A percentile compares a stretch with the other conserved stretches of the same genome.
These are phyloP conservation scores for Apiospora saccharicola DNA, from an alignment of 2,329 filamentous ascomycete species.

Conservation along the genomic window DNA sequence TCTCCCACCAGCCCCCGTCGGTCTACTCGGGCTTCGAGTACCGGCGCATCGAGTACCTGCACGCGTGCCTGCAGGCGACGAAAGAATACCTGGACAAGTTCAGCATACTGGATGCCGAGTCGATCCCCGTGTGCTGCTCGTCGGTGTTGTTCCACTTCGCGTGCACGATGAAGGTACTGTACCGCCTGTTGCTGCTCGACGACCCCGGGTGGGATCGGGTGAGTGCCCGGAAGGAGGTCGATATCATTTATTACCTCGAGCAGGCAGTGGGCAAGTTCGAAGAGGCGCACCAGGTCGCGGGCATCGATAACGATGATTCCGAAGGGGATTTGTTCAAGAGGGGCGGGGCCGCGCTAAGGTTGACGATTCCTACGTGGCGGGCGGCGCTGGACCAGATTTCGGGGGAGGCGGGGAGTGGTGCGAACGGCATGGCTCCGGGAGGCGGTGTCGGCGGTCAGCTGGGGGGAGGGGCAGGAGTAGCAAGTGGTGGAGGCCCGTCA, in stretches of 20 bases:
- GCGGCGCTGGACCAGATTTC: constrained; percentile 21
- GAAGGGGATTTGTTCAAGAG: constrained; percentile 22
- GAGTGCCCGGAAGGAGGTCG: constrained; percentile 31
- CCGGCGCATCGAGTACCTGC: constrained; percentile 35
- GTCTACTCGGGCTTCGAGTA: constrained; percentile 28
- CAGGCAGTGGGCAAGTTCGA: constrained; percentile 31
- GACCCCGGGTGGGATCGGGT: constrained; percentile 39
- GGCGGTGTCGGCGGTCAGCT: not conserved
- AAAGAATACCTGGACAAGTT: constrained; percentile 36
- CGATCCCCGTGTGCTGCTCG: constrained; percentile 33
- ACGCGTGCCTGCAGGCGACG: constrained; percentile 35
- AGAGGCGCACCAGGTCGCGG: constrained; percentile 31
- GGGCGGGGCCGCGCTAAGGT: constrained; percentile 19
- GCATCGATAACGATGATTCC: constrained; percentile 30
- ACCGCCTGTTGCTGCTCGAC: constrained; percentile 39
- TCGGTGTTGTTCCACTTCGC: constrained; percentile 37
- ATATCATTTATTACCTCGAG: constrained; percentile 35
- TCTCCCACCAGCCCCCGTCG: constrained; percentile 31
- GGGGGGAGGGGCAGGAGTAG: not conserved
- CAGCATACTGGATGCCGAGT: constrained; percentile 31
- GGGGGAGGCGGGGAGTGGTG: not conserved
- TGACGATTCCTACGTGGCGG: constrained; percentile 23
- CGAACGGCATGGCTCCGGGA: not conserved
- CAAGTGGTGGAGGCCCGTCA: not conserved
- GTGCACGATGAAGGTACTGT: constrained; percentile 38